Evolutionary conservation across 1,139 yeast genomes (phyloP).

Genomic region (Pichiaceae sp.): DNA sequence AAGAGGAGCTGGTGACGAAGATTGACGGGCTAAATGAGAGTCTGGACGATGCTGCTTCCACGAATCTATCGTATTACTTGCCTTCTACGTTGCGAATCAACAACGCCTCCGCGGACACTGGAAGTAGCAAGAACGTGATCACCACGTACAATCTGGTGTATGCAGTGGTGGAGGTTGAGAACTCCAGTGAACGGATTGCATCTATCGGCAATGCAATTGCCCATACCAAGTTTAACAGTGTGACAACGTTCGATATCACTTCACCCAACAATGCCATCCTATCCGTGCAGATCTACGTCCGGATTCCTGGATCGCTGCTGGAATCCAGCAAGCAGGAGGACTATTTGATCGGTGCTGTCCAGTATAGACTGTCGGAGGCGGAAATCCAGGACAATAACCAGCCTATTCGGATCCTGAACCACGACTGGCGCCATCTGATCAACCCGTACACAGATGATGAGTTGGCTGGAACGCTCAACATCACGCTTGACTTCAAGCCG

Average conservation of each 20-base stretch:
- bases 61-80: conserved; percentile 35
- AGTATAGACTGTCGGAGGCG: conserved; percentile 25
- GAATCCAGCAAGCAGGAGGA: conserved; percentile 26
- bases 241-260: conserved; percentile 87
- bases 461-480: conserved; percentile 44
- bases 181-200: conserved; percentile 35
- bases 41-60: conserved; percentile 18
- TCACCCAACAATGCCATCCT: conserved; percentile 36
- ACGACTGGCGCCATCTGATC: conserved; percentile 31
- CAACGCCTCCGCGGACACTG: conserved; percentile 15
- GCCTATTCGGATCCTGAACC: conserved; percentile 37
- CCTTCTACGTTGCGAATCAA: conserved; percentile 59
- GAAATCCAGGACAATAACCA: conserved; percentile 13
- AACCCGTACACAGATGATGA: conserved; percentile 26
- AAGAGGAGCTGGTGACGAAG: conserved; percentile 33
- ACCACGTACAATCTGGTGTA: conserved; percentile 30
- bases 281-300: conserved; percentile 65
- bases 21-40: conserved; percentile 30
- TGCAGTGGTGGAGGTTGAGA: conserved; percentile 69
- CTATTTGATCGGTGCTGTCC: conserved; percentile 23
- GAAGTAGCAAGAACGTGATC: conserved; percentile 42
- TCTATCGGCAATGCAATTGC: conserved; percentile 31
- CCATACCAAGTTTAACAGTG: conserved; percentile 71
- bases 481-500: conserved; percentile 76
- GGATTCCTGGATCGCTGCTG: conserved; percentile 62